A percentile compares a stretch with the other conserved stretches of the same genome.
phyloP scores from a whole-genome alignment of 305 asterid species.

The Fraxinus dipetala region DNA sequence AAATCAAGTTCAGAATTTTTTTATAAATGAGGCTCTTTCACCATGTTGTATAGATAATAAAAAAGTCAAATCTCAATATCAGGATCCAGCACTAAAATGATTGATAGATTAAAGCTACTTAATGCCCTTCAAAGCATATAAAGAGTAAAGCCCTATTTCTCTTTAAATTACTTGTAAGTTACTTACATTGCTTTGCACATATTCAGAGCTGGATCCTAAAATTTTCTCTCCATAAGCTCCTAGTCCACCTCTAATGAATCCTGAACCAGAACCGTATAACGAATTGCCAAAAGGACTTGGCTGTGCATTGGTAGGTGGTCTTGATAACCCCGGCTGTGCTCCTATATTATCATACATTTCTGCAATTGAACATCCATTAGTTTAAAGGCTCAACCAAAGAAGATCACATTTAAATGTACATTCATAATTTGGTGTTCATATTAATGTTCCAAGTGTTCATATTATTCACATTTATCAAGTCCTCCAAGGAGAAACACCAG shows the following conservation, averaged over 20 bases:
- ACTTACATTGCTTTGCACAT: conserved; percentile 31
- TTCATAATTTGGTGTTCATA: neutral
- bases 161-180: neutral
- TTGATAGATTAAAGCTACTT: neutral
- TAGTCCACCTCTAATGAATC: conserved; percentile 25
- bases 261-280: conserved; percentile 24
- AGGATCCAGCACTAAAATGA: neutral
- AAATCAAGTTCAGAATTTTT: neutral
- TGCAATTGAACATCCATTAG: neutral
- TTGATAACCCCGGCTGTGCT: neutral
- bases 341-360: conserved; percentile 8
- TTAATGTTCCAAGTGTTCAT: neutral
- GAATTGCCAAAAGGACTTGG: conserved; percentile 15
- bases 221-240: conserved; percentile 33
- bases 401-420: neutral
- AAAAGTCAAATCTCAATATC: neutral
- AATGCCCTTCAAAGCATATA: neutral
- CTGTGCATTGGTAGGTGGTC: neutral
- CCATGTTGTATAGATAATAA: neutral
- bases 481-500: neutral
- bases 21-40: neutral
- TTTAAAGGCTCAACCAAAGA: neutral
- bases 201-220: conserved; percentile 30
- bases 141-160: neutral
- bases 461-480: neutral